phyloP scores from a whole-genome alignment of 768 basidiomycete genomes.

The Podaxis sp. region DNA sequence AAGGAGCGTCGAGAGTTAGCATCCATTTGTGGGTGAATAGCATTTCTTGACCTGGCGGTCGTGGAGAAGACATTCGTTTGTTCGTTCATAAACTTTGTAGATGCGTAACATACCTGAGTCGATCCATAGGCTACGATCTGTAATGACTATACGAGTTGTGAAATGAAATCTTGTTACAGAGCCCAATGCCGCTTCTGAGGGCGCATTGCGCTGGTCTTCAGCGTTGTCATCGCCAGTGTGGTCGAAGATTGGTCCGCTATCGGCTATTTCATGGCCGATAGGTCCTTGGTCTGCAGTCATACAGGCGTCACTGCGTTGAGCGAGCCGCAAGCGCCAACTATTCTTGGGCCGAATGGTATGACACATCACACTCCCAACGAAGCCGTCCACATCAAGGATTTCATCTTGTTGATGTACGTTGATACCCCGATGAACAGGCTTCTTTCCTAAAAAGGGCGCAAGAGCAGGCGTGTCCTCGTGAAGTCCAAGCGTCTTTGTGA shows the following conservation, averaged over 20 bases:
- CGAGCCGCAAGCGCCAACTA: constrained; percentile 34
- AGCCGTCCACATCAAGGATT: constrained; percentile 32
- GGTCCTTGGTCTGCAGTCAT: neutral
- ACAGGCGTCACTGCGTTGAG: constrained; percentile 23
- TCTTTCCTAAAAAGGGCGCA: constrained; percentile 44
- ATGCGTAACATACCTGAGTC: constrained; percentile 29
- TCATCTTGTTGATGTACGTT: constrained; percentile 34
- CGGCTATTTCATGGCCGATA: neutral
- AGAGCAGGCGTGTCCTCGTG: constrained; percentile 48
- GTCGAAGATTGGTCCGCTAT: too few species aligned
- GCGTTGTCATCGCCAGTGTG: neutral
- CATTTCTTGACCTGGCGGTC: constrained; percentile 18
- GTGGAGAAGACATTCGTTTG: neutral
- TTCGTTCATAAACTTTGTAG: neutral
- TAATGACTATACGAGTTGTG: constrained; percentile 38
- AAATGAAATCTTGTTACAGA: constrained; percentile 43
- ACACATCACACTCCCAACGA: neutral
- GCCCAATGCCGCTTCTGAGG: neutral
- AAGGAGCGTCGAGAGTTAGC: constrained; percentile 48
- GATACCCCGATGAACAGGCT: constrained; percentile 35
- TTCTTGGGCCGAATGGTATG: neutral
- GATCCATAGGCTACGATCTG: constrained; percentile 46
- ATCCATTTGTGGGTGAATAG: constrained; percentile 49
- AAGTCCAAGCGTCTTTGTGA: constrained; percentile 41
- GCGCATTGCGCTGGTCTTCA: neutral